These are phyloP conservation scores for Aspergillus quadricinctus DNA, from an alignment of 2,329 filamentous ascomycete species.

Conservation along the genomic window DNA sequence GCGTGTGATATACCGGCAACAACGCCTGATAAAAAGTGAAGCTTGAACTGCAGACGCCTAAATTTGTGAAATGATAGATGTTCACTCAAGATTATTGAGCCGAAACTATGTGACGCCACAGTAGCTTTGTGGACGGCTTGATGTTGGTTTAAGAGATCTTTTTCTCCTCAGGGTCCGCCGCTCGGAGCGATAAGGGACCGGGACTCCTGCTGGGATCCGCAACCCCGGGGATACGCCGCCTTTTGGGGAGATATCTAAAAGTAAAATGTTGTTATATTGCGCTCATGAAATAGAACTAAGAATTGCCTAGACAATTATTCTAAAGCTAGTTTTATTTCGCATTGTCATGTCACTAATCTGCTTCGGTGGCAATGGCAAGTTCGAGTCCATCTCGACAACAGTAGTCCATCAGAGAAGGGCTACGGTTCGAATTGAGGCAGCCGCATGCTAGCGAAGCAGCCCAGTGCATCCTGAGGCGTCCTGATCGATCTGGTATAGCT, in stretches of 20 bases:
- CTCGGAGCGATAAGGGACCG: conserved; percentile 20
- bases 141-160: conserved; percentile 9
- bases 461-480: not conserved
- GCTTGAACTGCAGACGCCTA: not conserved
- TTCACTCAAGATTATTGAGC: not conserved
- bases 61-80: not conserved
- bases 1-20: not conserved
- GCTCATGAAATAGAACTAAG: not conserved
- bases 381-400: not conserved
- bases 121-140: not conserved
- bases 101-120: not conserved
- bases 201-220: conserved; percentile 14
- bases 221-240: not conserved
- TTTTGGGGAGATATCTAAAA: not conserved
- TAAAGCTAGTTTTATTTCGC: not conserved
- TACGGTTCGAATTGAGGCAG: not conserved
- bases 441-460: not conserved
- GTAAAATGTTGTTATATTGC: not conserved
- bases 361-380: not conserved
- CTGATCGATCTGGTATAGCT: not conserved
- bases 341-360: not conserved
- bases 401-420: not conserved
- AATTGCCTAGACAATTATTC: not conserved
- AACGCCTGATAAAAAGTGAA: not conserved
- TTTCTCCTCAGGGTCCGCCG: conserved; percentile 16